Percentiles rank a stretch among this genome's conserved stretches.
Conservation (phyloP, 441 rosid species). For the Bruguiera hainesii region DNA sequence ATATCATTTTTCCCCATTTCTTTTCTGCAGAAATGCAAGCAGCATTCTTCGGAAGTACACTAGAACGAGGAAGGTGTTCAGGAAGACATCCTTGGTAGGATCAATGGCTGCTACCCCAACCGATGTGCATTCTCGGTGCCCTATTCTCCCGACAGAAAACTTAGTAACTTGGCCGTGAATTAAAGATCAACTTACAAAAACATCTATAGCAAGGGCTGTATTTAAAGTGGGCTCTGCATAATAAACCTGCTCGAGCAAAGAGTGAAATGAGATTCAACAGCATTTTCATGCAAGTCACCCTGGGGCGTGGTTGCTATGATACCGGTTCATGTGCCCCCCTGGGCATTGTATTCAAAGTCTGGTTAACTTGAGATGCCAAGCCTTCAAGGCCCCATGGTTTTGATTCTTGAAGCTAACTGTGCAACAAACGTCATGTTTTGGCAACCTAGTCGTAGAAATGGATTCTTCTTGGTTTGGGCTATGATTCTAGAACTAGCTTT, state of each 20-base stretch:
- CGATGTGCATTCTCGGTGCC: slow-evolving; percentile 74
- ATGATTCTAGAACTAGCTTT: slow-evolving; percentile 30
- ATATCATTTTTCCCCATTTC: not conserved
- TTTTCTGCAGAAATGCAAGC: not conserved
- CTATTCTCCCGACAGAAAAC: slow-evolving; percentile 64
- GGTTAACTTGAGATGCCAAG: slow-evolving; percentile 80
- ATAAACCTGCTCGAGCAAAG: not conserved
- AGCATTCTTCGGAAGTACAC: slow-evolving; percentile 68
- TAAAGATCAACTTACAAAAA: slow-evolving; percentile 60
- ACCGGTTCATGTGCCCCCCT: slow-evolving; percentile 70
- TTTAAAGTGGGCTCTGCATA: not conserved
- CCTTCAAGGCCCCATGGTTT: slow-evolving; percentile 61
- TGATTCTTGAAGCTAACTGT: slow-evolving; percentile 46
- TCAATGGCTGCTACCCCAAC: slow-evolving; percentile 75
- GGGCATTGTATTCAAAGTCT: slow-evolving; percentile 63
- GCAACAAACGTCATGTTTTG: slow-evolving; percentile 23
- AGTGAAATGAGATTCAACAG: not conserved
- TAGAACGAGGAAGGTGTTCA: slow-evolving; percentile 69
- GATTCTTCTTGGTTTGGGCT: slow-evolving; percentile 25
- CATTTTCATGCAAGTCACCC: not conserved
- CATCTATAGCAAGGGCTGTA: not conserved
- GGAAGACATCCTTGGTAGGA: slow-evolving; percentile 55
- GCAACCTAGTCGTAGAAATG: slow-evolving; percentile 27
- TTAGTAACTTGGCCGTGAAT: slow-evolving; percentile 58
- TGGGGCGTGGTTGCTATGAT: slow-evolving; percentile 22